Percentiles rank a stretch among this genome's conserved stretches.
phyloP scores from a whole-genome alignment of 2,329 filamentous ascomycete genomes.

The Fusarium nodosum region DNA sequence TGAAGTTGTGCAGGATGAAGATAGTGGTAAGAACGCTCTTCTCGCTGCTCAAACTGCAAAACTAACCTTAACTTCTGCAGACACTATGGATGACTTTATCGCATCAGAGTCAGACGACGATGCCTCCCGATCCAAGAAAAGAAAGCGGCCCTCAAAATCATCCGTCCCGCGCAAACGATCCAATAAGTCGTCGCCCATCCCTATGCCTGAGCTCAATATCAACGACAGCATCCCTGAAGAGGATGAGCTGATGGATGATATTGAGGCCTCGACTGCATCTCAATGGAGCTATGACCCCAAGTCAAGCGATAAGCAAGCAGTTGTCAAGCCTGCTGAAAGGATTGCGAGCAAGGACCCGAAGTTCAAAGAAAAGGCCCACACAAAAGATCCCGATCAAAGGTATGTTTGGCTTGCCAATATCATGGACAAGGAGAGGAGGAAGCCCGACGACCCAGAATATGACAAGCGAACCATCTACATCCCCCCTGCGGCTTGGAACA shows the following conservation, averaged over 20 bases:
- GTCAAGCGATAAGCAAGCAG: conserved; percentile 56
- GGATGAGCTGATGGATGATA: conserved; percentile 68
- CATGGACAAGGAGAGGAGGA: conserved; percentile 85
- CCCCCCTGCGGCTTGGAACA: conserved; percentile 81
- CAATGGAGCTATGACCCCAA: conserved; percentile 80
- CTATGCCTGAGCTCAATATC: conserved; percentile 34
- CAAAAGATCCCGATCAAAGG: conserved; percentile 84
- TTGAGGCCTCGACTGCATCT: conserved; percentile 78
- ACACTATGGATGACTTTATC: conserved; percentile 88
- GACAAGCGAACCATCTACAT: conserved; percentile 93
- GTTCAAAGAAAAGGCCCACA: conserved; percentile 77
- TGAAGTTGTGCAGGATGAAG: conserved; percentile 70
- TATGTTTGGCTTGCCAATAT: conserved; percentile 93
- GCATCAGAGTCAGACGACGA: conserved; percentile 83
- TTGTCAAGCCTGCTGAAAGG: conserved; percentile 53
- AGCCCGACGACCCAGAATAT: conserved; percentile 85
- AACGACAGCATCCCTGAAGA: conserved; percentile 65
- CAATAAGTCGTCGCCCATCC: conserved; percentile 61
- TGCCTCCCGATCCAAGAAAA: conserved; percentile 73
- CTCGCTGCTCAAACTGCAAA: fast-evolving
- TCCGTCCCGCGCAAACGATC: conserved; percentile 72
- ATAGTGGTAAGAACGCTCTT: conserved; percentile 64
- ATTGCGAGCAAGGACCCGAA: conserved; percentile 51
- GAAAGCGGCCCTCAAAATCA: conserved; percentile 75
- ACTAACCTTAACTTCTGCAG: conserved; percentile 50